Evolutionary conservation across 768 basidiomycete species (phyloP), one percentile per base, ranked within the genome.

Genomic region (Suillus fuscotomentosus): DNA sequence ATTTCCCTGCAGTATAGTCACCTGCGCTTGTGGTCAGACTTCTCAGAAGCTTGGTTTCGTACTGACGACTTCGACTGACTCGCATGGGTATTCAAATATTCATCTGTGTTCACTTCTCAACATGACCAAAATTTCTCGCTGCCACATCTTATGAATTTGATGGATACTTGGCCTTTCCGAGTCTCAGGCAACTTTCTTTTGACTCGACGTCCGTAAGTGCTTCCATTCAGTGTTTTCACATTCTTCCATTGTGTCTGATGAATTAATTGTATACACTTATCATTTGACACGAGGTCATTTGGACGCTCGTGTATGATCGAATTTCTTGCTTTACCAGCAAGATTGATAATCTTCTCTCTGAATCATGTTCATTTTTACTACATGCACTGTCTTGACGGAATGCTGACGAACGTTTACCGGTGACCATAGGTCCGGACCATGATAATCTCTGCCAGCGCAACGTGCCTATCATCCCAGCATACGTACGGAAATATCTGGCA

Each of bases 321-420:
- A 24, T 69, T 11, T 62, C 67, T 68, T 24, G 69, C 68, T 62
- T 10, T 7, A 14, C n/a, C 31, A 63, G 61, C 67, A 38, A 69
- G 70, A 68, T 67, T 14, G 5, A 7, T 62, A 24, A 76, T 76
- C 75, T 76, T 76, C 75, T 76, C 76, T 77, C 76, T 77, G 75
- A 76, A 61, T 39, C 13, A 63, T 24, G 27, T 55, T 60, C 5
- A 53, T 47, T n/a, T n/a, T n/a, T 20, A 51, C 43, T 42, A 2
- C 38, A 38, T 53, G 1, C 55, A 38, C 31, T 31, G 42, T 62
- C 48, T 56, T 75, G 68, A 73, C 66, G 8, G 15, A 22, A 34
- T 56, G 13, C 60, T 54, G 45, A 59, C 20, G 61, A 60, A 20
- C 57, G 11, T 17, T 31, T 27, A n/a, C 38, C 48, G 13, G 39